Evolutionary conservation across 176 grass and related monocot species (phyloP).

Genomic region (Rhynchospora tenuis): DNA sequence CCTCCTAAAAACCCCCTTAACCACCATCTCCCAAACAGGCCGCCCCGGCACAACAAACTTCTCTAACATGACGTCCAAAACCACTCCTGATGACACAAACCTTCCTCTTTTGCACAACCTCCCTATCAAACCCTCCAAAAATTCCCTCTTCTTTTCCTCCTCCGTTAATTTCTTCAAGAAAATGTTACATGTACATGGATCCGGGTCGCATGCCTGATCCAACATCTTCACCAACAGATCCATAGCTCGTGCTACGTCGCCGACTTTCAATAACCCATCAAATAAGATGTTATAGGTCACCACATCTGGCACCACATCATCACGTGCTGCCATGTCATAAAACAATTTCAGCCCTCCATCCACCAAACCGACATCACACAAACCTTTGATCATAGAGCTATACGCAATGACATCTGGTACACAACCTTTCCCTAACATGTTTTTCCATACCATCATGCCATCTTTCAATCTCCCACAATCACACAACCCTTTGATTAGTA

Average conservation of each 20-base stretch:
- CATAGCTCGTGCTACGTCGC: conserved; percentile 47
- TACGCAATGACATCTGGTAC: conserved; percentile 66
- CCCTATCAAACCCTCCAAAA: conserved; percentile 68
- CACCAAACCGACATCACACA: conserved; percentile 66
- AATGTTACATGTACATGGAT: conserved; percentile 63
- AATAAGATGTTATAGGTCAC: conserved; percentile 69
- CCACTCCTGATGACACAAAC: conserved; percentile 39
- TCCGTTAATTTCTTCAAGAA: conserved; percentile 49
- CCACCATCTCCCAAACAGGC: conserved; percentile 41
- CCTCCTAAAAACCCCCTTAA: conserved; percentile 44
- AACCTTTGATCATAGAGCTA: conserved; percentile 85
- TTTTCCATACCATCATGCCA: conserved; percentile 94
- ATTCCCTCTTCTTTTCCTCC: conserved; percentile 43
- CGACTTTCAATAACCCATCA: conserved; percentile 43
- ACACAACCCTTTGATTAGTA: conserved; percentile 72
- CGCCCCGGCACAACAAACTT: conserved; percentile 58
- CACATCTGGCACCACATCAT: conserved; percentile 54
- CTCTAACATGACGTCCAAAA: conserved; percentile 62
- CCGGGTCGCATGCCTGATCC: conserved; percentile 74
- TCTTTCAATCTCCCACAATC: conserved; percentile 68
- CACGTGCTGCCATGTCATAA: conserved; percentile 57
- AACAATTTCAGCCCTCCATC: conserved; percentile 61
- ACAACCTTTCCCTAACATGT: conserved; percentile 64
- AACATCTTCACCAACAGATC: conserved; percentile 67
- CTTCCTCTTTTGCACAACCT: conserved; percentile 63